phyloP scores from a whole-genome alignment of 2,329 filamentous ascomycete species.

The Chaetomium sp. region DNA sequence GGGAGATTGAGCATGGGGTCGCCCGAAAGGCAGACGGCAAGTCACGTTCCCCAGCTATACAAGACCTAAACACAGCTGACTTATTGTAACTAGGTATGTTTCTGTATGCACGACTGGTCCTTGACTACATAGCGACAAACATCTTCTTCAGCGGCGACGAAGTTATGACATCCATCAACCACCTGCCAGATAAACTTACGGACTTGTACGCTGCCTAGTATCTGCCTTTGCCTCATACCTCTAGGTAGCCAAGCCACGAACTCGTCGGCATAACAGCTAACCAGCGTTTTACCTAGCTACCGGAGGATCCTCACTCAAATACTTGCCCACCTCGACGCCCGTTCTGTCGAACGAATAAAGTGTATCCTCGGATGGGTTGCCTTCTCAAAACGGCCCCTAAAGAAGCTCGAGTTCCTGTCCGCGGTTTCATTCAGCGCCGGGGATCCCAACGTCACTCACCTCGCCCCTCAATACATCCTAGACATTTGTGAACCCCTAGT shows the following conservation, averaged over 20 bases:
- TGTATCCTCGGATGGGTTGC: slow-evolving; percentile 9
- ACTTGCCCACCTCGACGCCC: neutral
- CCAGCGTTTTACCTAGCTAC: neutral
- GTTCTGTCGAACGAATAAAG: neutral
- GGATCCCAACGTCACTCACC: neutral
- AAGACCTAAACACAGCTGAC: neutral
- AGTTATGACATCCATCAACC: neutral
- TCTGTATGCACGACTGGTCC: slow-evolving; percentile 5
- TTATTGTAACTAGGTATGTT: neutral
- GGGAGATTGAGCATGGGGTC: slow-evolving; percentile 2
- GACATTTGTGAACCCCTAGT: slow-evolving; percentile 6
- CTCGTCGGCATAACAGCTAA: neutral
- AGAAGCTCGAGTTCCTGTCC: slow-evolving; percentile 1
- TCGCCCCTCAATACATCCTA: slow-evolving; percentile 1
- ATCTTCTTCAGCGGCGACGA: slow-evolving; percentile 6
- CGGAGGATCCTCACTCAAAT: neutral
- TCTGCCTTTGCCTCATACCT: neutral
- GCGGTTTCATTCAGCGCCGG: neutral
- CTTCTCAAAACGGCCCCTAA: slow-evolving; percentile 3
- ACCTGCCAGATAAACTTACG: slow-evolving; percentile 2
- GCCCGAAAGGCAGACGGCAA: slow-evolving; percentile 5
- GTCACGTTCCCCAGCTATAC: neutral
- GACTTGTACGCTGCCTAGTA: slow-evolving; percentile 3
- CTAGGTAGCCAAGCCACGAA: neutral
- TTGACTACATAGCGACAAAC: slow-evolving; percentile 3